Evolutionary conservation across 2,329 filamentous ascomycete species (phyloP).

Genomic region (Basipetospora chlamydospora): DNA sequence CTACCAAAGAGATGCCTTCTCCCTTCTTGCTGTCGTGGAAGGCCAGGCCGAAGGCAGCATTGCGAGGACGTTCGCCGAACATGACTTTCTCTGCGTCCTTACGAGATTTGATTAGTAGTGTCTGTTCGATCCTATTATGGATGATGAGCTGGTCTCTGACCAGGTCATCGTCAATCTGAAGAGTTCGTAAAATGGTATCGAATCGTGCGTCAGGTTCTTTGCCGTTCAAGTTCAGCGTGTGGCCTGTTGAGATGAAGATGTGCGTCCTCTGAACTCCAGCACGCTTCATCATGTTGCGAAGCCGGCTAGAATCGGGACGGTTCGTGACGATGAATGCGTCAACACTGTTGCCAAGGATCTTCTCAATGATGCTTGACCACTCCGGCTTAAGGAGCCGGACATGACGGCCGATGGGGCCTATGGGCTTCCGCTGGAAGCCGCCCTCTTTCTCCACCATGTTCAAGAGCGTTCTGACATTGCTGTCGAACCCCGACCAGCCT

Average conservation of each 20-base stretch:
- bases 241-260: slow-evolving; percentile 49
- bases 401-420: slow-evolving; percentile 72
- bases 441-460: slow-evolving; percentile 53
- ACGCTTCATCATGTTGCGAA: slow-evolving; percentile 51
- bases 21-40: slow-evolving; percentile 45
- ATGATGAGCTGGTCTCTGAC: slow-evolving; percentile 77
- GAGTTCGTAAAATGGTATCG: slow-evolving; percentile 63
- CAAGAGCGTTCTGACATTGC: slow-evolving; percentile 48
- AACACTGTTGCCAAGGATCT: slow-evolving; percentile 52
- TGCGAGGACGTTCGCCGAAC: slow-evolving; percentile 45
- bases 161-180: slow-evolving; percentile 68
- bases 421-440: slow-evolving; percentile 55
- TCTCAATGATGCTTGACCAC: slow-evolving; percentile 76
- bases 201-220: slow-evolving; percentile 61
- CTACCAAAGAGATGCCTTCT: slow-evolving; percentile 37
- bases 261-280: slow-evolving; percentile 32
- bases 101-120: slow-evolving; percentile 58
- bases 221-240: slow-evolving; percentile 40
- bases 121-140: slow-evolving; percentile 68
- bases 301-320: slow-evolving; percentile 57
- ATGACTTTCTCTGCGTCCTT: slow-evolving; percentile 55
- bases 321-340: slow-evolving; percentile 70
- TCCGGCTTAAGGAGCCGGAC: slow-evolving; percentile 62
- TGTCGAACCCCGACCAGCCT: slow-evolving; percentile 49
- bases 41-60: slow-evolving; percentile 60